Conservation (phyloP, 2,329 filamentous ascomycete genomes). For the Fusarium pseudograminearum region DNA sequence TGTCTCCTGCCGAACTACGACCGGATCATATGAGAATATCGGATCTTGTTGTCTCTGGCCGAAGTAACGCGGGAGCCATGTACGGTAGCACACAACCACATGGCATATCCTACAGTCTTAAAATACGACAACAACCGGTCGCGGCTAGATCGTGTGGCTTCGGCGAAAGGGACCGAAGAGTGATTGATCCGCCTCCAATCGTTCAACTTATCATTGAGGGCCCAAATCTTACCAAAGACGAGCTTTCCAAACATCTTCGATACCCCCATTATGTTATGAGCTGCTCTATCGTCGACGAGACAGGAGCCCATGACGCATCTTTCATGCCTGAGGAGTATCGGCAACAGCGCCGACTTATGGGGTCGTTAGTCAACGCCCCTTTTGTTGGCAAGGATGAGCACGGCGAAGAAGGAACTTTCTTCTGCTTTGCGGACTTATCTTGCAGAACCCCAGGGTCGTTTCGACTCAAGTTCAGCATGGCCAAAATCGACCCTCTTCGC, state of each 20-base stretch:
- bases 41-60: conserved; percentile 33
- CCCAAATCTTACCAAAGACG: conserved; percentile 64
- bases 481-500: conserved; percentile 74
- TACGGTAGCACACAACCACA: conserved; percentile 5
- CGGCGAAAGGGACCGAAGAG: conserved; percentile 82
- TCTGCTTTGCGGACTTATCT: conserved; percentile 85
- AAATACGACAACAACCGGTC: conserved; percentile 80
- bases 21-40: conserved; percentile 45
- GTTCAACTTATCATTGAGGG: conserved; percentile 77
- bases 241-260: conserved; percentile 64
- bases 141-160: conserved; percentile 86
- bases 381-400: conserved; percentile 82
- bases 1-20: conserved; percentile 30
- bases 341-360: conserved; percentile 82
- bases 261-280: conserved; percentile 78
- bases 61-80: background rate
- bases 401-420: conserved; percentile 81
- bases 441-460: conserved; percentile 83
- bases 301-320: conserved; percentile 75
- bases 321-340: conserved; percentile 78
- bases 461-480: conserved; percentile 78
- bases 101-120: conserved; percentile 49
- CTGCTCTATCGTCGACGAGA: conserved; percentile 80
- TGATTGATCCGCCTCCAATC: conserved; percentile 87
- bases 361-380: conserved; percentile 79